These are phyloP conservation scores for Rhizopogon vesiculosus DNA, from an alignment of 768 basidiomycete species.

Conservation along the genomic window DNA sequence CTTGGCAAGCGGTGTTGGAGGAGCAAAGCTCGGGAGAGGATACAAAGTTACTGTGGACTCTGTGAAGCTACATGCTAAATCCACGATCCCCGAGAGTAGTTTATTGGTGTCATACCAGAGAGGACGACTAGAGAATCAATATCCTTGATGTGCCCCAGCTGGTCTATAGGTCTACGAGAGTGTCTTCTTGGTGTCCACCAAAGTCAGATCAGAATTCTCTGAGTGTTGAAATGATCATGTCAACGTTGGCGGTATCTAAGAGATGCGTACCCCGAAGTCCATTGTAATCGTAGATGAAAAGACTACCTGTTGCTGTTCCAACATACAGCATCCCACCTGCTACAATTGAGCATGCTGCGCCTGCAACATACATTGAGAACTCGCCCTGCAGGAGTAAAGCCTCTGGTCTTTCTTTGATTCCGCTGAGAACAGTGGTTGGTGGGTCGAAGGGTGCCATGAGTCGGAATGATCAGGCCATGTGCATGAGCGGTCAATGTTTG, in stretches of 20 bases:
- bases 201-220: conserved; percentile 14
- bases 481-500: too few species aligned
- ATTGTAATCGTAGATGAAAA: conserved; percentile 48
- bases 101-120: too few species aligned
- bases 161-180: conserved; percentile 78
- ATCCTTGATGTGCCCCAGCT: conserved; percentile 81
- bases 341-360: neutral
- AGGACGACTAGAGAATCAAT: too few species aligned
- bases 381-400: conserved; percentile 27
- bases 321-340: conserved; percentile 58
- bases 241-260: neutral
- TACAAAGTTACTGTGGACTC: too few species aligned
- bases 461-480: neutral
- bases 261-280: conserved; percentile 31
- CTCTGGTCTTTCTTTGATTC: conserved; percentile 33
- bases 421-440: conserved; percentile 20
- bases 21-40: too few species aligned
- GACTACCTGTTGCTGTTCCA: conserved; percentile 52
- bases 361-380: conserved; percentile 2
- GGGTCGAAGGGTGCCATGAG: conserved; percentile 29
- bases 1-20: too few species aligned
- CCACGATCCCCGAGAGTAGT: too few species aligned
- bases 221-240: neutral
- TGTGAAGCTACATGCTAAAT: too few species aligned
- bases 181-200: conserved; percentile 63